These are phyloP conservation scores for Didymella pomorum DNA, from an alignment of 2,329 filamentous ascomycete species.

Conservation along the genomic window DNA sequence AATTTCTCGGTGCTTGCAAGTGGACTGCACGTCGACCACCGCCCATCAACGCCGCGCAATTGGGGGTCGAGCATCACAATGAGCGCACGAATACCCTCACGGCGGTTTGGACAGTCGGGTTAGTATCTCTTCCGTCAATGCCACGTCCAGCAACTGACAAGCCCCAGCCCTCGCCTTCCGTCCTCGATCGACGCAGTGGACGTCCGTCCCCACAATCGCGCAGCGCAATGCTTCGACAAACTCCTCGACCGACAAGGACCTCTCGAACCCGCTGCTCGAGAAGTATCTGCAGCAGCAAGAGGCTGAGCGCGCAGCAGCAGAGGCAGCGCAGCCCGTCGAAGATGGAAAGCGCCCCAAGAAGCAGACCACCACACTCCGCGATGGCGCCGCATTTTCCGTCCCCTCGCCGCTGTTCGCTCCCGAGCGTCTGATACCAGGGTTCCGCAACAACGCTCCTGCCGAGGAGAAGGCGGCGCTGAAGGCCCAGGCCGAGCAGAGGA, in stretches of 20 bases:
- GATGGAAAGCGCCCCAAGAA: neutral
- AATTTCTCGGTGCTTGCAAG: constrained; percentile 25
- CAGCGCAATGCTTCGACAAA: constrained; percentile 28
- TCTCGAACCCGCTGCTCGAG: constrained; percentile 68
- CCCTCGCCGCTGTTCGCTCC: constrained; percentile 37
- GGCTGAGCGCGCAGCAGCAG: constrained; percentile 9
- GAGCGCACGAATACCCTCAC: constrained; percentile 70
- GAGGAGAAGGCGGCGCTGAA: constrained; percentile 28
- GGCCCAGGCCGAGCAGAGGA: constrained; percentile 17
- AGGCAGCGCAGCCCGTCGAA: neutral
- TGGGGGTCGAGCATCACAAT: constrained; percentile 56
- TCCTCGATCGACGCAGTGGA: constrained; percentile 30
- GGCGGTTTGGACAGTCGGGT: constrained; percentile 70
- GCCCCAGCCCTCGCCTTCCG: constrained; percentile 35
- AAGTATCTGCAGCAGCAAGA: constrained; percentile 55
- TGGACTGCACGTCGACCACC: constrained; percentile 18
- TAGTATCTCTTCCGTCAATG: constrained; percentile 35
- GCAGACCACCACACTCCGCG: constrained; percentile 14
- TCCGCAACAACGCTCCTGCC: constrained; percentile 26
- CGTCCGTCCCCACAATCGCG: constrained; percentile 27
- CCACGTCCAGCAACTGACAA: constrained; percentile 15
- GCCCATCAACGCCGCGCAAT: constrained; percentile 35
- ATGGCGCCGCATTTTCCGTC: constrained; percentile 29
- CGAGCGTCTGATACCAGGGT: constrained; percentile 39
- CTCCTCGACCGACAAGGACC: constrained; percentile 26